Evolutionary conservation across 768 basidiomycete species (phyloP).

Genomic region (Lactifluus piperatus): DNA sequence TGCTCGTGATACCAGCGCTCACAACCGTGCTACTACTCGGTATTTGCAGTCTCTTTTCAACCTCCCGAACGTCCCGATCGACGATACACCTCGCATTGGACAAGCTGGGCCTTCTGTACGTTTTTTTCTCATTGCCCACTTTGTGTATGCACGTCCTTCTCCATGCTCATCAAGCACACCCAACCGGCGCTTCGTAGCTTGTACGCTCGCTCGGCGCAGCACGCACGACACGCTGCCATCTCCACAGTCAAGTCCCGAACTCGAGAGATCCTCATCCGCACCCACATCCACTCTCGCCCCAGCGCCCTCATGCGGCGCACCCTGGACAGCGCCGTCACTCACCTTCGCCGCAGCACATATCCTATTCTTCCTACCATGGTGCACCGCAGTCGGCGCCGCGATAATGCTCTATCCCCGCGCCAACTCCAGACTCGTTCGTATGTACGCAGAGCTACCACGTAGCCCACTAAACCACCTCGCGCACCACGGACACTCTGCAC

Average conservation of each 20-base stretch:
- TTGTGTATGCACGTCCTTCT: too few relatives aligned
- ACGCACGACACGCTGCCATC: constrained; percentile 1
- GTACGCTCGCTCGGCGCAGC: not conserved
- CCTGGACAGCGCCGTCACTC: not conserved
- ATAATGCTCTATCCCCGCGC: constrained; percentile 9
- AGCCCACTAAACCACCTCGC: constrained; percentile 18
- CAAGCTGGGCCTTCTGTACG: not conserved
- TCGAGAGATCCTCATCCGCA: too few relatives aligned
- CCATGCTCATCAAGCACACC: not conserved
- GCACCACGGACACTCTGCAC: constrained; percentile 16
- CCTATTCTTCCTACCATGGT: constrained; percentile 15
- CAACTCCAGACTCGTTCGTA: constrained; percentile 4
- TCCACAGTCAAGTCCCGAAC: not conserved
- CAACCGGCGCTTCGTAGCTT: not conserved
- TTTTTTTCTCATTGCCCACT: not conserved
- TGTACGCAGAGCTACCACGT: not conserved
- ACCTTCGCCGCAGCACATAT: not conserved
- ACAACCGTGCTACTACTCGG: too few relatives aligned
- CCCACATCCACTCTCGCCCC: not conserved
- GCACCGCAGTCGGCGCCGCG: constrained; percentile 13
- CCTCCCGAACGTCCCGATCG: constrained; percentile 7
- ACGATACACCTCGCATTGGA: not conserved
- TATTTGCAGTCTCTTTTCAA: constrained; percentile 3
- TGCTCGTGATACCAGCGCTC: too few relatives aligned
- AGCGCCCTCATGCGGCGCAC: not conserved